Evolutionary conservation across 257 asterid genomes (phyloP).

Genomic region (Voacanga thouarsii): DNA sequence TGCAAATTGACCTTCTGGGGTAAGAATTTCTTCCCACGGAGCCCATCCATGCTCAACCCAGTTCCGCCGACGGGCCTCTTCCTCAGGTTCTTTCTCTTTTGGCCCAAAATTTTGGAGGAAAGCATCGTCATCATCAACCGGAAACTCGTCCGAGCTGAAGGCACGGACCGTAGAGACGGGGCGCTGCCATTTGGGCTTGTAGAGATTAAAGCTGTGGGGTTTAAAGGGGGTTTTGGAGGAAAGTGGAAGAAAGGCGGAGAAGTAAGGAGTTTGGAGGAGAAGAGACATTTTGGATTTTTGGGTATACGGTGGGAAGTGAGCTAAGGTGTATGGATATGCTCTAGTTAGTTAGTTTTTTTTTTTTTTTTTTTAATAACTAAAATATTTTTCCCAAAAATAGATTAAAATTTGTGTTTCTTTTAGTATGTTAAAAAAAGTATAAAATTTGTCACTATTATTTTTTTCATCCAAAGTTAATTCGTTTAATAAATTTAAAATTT

Average conservation of each 20-base stretch:
- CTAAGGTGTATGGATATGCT: no score
- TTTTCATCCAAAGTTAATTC: no score
- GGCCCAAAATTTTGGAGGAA: conserved; percentile 67
- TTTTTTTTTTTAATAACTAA: no score
- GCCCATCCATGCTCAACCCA: conserved; percentile 99
- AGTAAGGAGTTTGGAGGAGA: conserved; percentile 39
- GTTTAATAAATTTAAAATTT: no score
- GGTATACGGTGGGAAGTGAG: conserved; percentile 6
- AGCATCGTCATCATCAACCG: conserved; percentile 73
- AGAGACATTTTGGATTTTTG: conserved; percentile 30
- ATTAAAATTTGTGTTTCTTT: no score
- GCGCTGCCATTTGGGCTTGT: conserved; percentile 15
- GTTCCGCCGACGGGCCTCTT: conserved; percentile 75
- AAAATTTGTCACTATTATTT: no score
- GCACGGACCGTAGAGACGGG: conserved; percentile 22
- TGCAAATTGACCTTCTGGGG: conserved; percentile 88
- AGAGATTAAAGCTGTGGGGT: conserved; percentile 35
- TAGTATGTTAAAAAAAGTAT: no score
- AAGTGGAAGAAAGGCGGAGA: conserved; percentile 41
- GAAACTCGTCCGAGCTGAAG: conserved; percentile 76
- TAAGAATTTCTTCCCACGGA: conserved; percentile 95
- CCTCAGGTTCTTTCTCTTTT: conserved; percentile 80
- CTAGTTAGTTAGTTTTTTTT: no score
- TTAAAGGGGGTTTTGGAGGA: conserved; percentile 65
- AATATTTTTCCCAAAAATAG: no score